Conservation (phyloP, 257 asterid species). For the Nicotiana tomentosiformis region DNA sequence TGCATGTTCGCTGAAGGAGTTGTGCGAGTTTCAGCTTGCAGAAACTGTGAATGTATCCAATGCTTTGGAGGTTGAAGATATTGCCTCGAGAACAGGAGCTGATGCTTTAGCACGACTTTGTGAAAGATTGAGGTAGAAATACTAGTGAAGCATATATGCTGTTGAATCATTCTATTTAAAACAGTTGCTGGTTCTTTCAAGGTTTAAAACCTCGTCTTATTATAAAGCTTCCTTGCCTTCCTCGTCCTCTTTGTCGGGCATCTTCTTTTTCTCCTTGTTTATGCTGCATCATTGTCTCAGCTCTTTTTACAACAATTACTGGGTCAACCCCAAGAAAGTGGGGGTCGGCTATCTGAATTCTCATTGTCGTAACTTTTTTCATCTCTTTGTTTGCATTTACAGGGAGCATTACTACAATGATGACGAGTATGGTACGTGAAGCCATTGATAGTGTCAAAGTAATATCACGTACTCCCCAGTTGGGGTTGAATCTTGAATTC, state of each 20-base stretch:
- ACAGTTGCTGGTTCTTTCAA: not conserved
- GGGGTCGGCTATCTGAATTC: too few species aligned
- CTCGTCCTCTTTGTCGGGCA: not conserved
- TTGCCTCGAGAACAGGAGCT: conserved; percentile 78
- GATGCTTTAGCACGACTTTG: conserved; percentile 89
- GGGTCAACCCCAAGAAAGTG: too few species aligned
- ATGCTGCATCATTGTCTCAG: not conserved
- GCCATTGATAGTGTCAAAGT: not conserved
- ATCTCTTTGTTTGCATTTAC: conserved; percentile 12
- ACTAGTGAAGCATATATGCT: not conserved
- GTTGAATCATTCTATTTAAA: not conserved
- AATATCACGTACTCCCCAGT: not conserved
- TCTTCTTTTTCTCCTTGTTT: not conserved
- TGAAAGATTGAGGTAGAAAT: conserved; percentile 61
- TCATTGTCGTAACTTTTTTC: too few species aligned
- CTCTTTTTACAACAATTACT: too few species aligned
- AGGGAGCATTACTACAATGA: conserved; percentile 52
- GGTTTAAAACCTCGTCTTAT: not conserved
- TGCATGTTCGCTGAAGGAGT: conserved; percentile 89
- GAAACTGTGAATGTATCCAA: conserved; percentile 60
- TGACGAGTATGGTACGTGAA: conserved; percentile 16
- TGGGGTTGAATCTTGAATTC: not conserved
- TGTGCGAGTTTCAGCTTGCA: conserved; percentile 81
- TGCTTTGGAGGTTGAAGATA: conserved; percentile 64
- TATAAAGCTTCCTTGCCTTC: not conserved